A percentile compares a stretch with the other conserved stretches of the same genome.
phyloP scores from a whole-genome alignment of 805 yeast genomes.

The Hanseniaspora clermontiae region DNA sequence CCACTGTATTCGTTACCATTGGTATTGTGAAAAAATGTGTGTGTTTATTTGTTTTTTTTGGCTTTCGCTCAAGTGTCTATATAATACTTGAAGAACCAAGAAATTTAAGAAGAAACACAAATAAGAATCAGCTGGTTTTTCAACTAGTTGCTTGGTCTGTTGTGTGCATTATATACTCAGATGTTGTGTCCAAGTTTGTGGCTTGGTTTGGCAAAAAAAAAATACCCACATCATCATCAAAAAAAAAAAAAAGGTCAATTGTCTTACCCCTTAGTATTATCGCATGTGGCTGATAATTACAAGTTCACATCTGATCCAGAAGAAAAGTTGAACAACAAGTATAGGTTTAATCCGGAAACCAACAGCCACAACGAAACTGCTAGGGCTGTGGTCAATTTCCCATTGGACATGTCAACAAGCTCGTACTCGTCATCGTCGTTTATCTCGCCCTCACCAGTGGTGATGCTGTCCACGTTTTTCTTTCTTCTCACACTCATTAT shows the following conservation, averaged over 20 bases:
- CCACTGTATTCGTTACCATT: slow-evolving; percentile 7
- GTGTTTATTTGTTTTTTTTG: not conserved
- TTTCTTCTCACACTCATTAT: slow-evolving; percentile 47
- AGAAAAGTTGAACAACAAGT: slow-evolving; percentile 39
- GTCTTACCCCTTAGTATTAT: too few relatives aligned
- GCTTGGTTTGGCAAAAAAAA: too few relatives aligned
- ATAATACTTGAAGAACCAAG: too few relatives aligned
- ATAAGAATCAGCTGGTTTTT: too few relatives aligned
- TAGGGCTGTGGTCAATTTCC: slow-evolving; percentile 35
- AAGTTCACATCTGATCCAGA: slow-evolving; percentile 33
- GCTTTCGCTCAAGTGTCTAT: too few relatives aligned
- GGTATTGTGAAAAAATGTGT: too few relatives aligned
- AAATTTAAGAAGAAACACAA: too few relatives aligned
- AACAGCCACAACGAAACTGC: slow-evolving; percentile 57
- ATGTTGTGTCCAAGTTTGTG: too few relatives aligned
- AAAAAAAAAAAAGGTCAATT: not conserved
- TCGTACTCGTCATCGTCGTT: slow-evolving; percentile 8
- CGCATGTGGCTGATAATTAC: slow-evolving; percentile 14
- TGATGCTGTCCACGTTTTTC: not conserved
- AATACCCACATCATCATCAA: not conserved
- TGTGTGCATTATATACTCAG: too few relatives aligned
- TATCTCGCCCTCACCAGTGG: not conserved
- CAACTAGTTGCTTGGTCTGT: too few relatives aligned
- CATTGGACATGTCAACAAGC: slow-evolving; percentile 33
- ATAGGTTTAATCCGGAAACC: slow-evolving; percentile 56